Conservation (phyloP, 2,329 filamentous ascomycete species). For the Fusarium anthophilum region DNA sequence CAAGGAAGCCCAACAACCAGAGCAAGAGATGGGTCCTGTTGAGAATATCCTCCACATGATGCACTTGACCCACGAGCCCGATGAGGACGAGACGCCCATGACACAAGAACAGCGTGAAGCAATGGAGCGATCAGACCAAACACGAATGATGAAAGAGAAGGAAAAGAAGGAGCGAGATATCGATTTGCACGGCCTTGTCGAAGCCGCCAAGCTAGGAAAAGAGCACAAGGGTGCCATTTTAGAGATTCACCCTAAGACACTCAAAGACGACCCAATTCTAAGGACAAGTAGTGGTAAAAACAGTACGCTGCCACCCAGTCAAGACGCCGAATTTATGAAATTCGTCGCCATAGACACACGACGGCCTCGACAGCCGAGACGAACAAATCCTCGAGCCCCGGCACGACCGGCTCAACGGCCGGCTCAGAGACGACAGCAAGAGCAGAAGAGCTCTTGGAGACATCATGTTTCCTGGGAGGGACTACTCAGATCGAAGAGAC, state of each 20-base stretch:
- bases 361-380: conserved; percentile 4
- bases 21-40: conserved; percentile 40
- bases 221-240: conserved; percentile 43
- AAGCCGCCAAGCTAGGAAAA: conserved; percentile 44
- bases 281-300: conserved; percentile 38
- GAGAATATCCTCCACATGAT: conserved; percentile 39
- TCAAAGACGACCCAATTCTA: conserved; percentile 52
- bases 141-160: conserved; percentile 22
- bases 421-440: conserved; percentile 5
- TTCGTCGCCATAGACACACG: conserved; percentile 36
- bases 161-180: conserved; percentile 37
- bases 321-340: conserved; percentile 48
- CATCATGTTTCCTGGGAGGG: conserved; percentile 40
- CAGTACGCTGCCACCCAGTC: conserved; percentile 50
- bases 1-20: conserved; percentile 9
- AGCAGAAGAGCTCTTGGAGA: conserved; percentile 17
- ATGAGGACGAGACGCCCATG: conserved; percentile 34
- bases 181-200: conserved; percentile 46
- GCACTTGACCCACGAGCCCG: conserved; percentile 17
- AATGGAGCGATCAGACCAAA: conserved; percentile 33
- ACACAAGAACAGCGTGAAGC: conserved; percentile 38
- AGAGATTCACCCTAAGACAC: conserved; percentile 54
- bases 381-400: neutral
- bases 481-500: conserved; percentile 38
- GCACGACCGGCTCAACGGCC: neutral